Conservation (phyloP, 2,329 filamentous ascomycete genomes). For the Aspergillus fischeri region DNA sequence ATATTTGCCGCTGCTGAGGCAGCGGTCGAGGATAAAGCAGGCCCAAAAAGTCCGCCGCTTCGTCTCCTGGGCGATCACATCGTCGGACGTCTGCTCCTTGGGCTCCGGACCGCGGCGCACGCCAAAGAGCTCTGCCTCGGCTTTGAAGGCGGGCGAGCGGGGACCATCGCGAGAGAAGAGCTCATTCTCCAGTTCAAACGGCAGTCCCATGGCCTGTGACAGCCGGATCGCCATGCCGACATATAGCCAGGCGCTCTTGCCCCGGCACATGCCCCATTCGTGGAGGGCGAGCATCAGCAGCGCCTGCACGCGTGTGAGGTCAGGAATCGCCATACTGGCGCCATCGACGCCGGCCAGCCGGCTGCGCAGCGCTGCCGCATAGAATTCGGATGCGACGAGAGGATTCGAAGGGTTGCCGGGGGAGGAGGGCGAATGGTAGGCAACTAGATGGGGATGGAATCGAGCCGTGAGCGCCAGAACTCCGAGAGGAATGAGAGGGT, state of each 20-base stretch:
- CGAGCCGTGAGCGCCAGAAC: conserved; percentile 55
- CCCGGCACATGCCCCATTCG: conserved; percentile 55
- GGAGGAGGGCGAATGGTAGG: conserved; percentile 46
- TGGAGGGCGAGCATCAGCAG: conserved; percentile 55
- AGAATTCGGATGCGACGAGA: conserved; percentile 50
- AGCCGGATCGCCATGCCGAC: conserved; percentile 45
- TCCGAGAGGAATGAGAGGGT: conserved; percentile 49
- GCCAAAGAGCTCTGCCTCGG: conserved; percentile 38
- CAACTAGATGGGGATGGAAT: conserved; percentile 49
- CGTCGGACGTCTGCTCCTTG: conserved; percentile 41
- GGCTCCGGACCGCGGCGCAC: conserved; percentile 27
- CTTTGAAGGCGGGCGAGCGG: conserved; percentile 33
- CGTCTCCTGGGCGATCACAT: conserved; percentile 52
- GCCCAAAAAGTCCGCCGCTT: conserved; percentile 56
- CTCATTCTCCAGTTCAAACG: conserved; percentile 46
- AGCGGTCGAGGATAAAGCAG: conserved; percentile 55
- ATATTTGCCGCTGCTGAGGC: conserved; percentile 52
- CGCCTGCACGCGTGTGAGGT: conserved; percentile 51
- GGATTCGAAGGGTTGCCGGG: conserved; percentile 44
- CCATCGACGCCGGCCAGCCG: conserved; percentile 44
- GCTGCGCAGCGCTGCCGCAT: conserved; percentile 50
- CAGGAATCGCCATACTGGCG: conserved; percentile 38
- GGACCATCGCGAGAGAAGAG: conserved; percentile 43
- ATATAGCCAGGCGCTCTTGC: conserved; percentile 50
- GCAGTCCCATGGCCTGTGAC: conserved; percentile 44